A percentile compares a stretch with the other conserved stretches of the same genome.
These are phyloP conservation scores for Kodamaea kaohsiungensis DNA, from an alignment of 805 yeast genomes.

Conservation along the genomic window DNA sequence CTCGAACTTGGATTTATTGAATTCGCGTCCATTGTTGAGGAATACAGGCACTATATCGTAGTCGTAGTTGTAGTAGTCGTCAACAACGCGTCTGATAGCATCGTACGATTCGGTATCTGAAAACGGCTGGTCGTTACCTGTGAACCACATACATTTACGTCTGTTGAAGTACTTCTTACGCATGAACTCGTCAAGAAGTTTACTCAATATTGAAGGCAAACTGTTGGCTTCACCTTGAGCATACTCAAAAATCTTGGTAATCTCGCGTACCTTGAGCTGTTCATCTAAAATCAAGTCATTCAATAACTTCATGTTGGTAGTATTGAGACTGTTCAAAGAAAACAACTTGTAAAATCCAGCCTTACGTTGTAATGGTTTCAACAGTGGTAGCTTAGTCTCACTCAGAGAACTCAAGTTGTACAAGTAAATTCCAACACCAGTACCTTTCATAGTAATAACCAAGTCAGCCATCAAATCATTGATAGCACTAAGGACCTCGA, in stretches of 20 bases:
- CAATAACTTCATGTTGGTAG: constrained; percentile 55
- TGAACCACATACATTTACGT: constrained; percentile 67
- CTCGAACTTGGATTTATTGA: constrained; percentile 47
- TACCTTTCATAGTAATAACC: constrained; percentile 62
- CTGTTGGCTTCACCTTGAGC: constrained; percentile 18
- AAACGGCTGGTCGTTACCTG: constrained; percentile 73
- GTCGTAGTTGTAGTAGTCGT: constrained; percentile 56
- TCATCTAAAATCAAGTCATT: constrained; percentile 57
- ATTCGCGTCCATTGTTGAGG: constrained; percentile 30
- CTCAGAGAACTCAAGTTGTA: constrained; percentile 36
- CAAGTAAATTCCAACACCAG: constrained; percentile 74
- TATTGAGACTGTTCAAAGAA: constrained; percentile 54
- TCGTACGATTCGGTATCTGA: constrained; percentile 44
- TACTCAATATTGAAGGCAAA: constrained; percentile 45
- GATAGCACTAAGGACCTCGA: constrained; percentile 56
- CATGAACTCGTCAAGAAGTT: constrained; percentile 56
- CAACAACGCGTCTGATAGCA: constrained; percentile 55
- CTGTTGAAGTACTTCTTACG: constrained; percentile 48
- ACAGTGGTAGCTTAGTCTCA: constrained; percentile 10
- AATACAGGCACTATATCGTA: constrained; percentile 67
- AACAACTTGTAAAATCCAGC: constrained; percentile 52
- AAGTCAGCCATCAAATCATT: constrained; percentile 64
- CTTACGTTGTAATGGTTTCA: constrained; percentile 24
- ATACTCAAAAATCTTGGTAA: constrained; percentile 12
- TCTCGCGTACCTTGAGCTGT: constrained; percentile 20